phyloP scores from a whole-genome alignment of 164 flowering plant genomes.

The Chimonanthus salicifolius region DNA sequence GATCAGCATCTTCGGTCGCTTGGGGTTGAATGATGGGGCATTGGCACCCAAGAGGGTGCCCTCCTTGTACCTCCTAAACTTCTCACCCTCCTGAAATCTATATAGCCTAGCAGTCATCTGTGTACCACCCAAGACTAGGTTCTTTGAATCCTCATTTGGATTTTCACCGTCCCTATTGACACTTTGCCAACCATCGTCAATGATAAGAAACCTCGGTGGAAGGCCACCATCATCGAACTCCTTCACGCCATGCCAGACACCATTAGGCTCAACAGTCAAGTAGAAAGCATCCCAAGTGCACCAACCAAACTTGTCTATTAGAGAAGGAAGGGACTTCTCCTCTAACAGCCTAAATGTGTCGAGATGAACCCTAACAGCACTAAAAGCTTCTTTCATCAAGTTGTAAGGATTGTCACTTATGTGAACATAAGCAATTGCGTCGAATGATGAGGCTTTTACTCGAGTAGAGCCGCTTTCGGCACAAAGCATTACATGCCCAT shows the following conservation, averaged over 20 bases:
- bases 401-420: conserved; percentile 62
- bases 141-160: conserved; percentile 51
- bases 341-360: conserved; percentile 67
- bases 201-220: conserved; percentile 62
- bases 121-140: conserved; percentile 68
- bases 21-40: conserved; percentile 45
- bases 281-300: conserved; percentile 95
- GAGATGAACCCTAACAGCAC: conserved; percentile 60
- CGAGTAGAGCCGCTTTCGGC: conserved; percentile 70
- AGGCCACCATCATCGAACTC: conserved; percentile 57
- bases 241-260: conserved; percentile 71
- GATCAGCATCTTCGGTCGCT: conserved; percentile 56
- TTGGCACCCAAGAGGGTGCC: conserved; percentile 43
- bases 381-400: conserved; percentile 69
- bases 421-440: conserved; percentile 65
- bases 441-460: conserved; percentile 41
- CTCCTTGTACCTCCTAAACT: conserved; percentile 50
- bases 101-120: conserved; percentile 83
- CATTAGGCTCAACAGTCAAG: conserved; percentile 61
- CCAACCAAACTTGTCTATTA: conserved; percentile 77
- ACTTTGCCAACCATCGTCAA: conserved; percentile 93
- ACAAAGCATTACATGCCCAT: conserved; percentile 50
- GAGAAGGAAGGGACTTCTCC: conserved; percentile 56
- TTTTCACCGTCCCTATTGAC: conserved; percentile 46
- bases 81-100: conserved; percentile 56